These are phyloP conservation scores for Penicillium diatomitis DNA, from an alignment of 495 filamentous ascomycete species.

Conservation along the genomic window DNA sequence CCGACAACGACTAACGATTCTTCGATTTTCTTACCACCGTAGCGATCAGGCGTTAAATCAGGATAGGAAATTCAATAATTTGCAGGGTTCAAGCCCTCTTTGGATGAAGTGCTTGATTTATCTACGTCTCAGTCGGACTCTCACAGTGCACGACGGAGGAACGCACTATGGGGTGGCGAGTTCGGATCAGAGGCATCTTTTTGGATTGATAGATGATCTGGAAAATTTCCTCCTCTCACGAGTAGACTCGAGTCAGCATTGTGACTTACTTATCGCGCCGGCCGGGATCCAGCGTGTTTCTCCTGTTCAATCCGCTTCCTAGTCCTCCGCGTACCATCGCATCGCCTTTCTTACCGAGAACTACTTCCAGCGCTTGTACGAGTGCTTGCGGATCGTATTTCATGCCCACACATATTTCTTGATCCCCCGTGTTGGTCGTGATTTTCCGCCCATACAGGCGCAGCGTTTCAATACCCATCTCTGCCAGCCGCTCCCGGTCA, in stretches of 20 bases:
- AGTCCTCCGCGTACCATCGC: slow-evolving; percentile 33
- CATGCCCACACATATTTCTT: slow-evolving; percentile 37
- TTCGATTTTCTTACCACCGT: neutral
- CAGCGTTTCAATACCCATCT: slow-evolving; percentile 66
- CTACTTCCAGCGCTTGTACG: slow-evolving; percentile 65
- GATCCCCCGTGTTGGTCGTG: slow-evolving; percentile 19
- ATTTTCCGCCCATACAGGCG: slow-evolving; percentile 64
- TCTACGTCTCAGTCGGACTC: too few relatives aligned
- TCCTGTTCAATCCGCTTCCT: slow-evolving; percentile 46
- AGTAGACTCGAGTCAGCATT: too few relatives aligned
- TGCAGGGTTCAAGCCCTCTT: too few relatives aligned
- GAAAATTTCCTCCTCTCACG: too few relatives aligned
- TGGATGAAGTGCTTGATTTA: too few relatives aligned
- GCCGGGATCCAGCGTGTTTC: slow-evolving; percentile 54
- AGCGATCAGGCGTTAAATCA: too few relatives aligned
- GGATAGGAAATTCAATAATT: too few relatives aligned
- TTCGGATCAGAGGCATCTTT: too few relatives aligned
- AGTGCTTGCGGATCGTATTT: slow-evolving; percentile 72
- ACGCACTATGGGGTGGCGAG: too few relatives aligned
- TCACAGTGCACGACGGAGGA: too few relatives aligned
- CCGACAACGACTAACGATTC: neutral
- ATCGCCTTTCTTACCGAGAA: slow-evolving; percentile 61
- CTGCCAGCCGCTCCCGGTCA: slow-evolving; percentile 51
- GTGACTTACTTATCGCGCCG: slow-evolving; percentile 15
- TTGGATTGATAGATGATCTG: too few relatives aligned